Evolutionary conservation across 257 asterid genomes (phyloP).

Genomic region (Petrea volubilis): DNA sequence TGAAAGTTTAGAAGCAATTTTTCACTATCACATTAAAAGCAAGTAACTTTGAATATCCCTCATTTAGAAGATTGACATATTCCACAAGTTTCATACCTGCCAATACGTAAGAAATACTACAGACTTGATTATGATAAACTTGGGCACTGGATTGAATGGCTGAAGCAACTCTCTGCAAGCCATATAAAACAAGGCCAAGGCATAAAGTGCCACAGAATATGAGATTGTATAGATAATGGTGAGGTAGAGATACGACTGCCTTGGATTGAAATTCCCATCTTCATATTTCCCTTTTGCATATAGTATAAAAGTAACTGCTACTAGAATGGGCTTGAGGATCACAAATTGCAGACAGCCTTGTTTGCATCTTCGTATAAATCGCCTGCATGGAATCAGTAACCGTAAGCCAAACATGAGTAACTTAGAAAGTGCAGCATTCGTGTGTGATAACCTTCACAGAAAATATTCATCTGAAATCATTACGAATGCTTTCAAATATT

Average conservation of each 20-base stretch:
- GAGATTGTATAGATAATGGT: slow-evolving; percentile 93
- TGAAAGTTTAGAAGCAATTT: slow-evolving; percentile 8
- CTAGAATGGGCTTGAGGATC: slow-evolving; percentile 91
- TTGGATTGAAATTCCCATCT: slow-evolving; percentile 90
- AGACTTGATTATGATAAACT: slow-evolving; percentile 89
- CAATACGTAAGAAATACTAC: slow-evolving; percentile 96
- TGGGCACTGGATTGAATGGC: slow-evolving; percentile 98
- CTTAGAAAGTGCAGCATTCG: slow-evolving; percentile 1
- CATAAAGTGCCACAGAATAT: slow-evolving; percentile 90
- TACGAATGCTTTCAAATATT: not conserved
- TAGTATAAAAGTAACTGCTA: slow-evolving; percentile 70
- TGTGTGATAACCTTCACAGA: not conserved
- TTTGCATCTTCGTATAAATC: slow-evolving; percentile 94
- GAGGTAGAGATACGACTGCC: slow-evolving; percentile 89
- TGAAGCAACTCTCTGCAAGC: slow-evolving; percentile 95
- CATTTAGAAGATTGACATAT: not conserved
- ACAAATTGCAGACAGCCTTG: slow-evolving; percentile 98
- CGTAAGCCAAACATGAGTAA: slow-evolving; percentile 17
- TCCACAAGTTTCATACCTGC: slow-evolving; percentile 63
- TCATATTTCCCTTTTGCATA: slow-evolving; percentile 90
- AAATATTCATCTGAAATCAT: not conserved
- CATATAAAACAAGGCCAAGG: slow-evolving; percentile 86
- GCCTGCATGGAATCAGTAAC: slow-evolving; percentile 55
- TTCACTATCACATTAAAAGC: slow-evolving; percentile 11
- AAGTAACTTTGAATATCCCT: slow-evolving; percentile 8